These are phyloP conservation scores for Arabis alpina DNA, from an alignment of 345 rosid species.

Conservation along the genomic window DNA sequence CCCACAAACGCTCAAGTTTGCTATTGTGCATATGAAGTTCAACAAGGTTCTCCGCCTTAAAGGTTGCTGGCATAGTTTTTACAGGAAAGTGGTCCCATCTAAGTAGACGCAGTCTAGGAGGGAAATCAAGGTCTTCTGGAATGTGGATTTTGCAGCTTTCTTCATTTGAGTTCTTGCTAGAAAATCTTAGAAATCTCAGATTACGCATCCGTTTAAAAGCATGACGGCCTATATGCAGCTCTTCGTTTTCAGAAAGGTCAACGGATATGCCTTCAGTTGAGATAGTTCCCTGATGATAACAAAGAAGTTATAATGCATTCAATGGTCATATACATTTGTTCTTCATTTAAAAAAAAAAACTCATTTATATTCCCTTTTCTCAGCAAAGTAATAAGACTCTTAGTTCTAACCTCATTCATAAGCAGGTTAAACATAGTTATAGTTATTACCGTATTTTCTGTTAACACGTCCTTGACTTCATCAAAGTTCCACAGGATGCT, in stretches of 20 bases:
- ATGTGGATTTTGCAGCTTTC: slow-evolving; percentile 1
- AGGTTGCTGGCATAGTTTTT: background rate
- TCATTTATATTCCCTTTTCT: too few species aligned
- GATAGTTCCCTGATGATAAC: slow-evolving; percentile 10
- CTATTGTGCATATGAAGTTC: background rate
- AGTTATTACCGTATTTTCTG: slow-evolving; percentile 34
- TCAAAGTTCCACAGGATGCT: slow-evolving; percentile 35
- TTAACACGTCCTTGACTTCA: slow-evolving; percentile 28
- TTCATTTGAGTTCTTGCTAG: background rate
- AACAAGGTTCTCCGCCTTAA: background rate
- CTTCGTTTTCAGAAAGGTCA: slow-evolving; percentile 1
- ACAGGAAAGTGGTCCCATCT: background rate
- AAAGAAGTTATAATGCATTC: slow-evolving; percentile 9
- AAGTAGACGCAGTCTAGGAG: background rate
- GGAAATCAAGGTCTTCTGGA: slow-evolving; percentile 3
- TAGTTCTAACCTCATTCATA: too few species aligned
- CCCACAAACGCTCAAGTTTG: slow-evolving; percentile 2
- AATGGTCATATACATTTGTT: too few species aligned
- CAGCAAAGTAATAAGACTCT: too few species aligned
- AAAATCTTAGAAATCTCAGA: background rate
- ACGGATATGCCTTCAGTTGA: slow-evolving; percentile 24
- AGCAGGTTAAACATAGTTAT: too few species aligned
- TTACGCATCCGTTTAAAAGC: background rate
- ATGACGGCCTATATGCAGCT: background rate
- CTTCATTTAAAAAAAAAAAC: too few species aligned